Base-by-base conservation (phyloP, 768 basidiomycete genomes). In the Boletus barrowsii region DNA sequence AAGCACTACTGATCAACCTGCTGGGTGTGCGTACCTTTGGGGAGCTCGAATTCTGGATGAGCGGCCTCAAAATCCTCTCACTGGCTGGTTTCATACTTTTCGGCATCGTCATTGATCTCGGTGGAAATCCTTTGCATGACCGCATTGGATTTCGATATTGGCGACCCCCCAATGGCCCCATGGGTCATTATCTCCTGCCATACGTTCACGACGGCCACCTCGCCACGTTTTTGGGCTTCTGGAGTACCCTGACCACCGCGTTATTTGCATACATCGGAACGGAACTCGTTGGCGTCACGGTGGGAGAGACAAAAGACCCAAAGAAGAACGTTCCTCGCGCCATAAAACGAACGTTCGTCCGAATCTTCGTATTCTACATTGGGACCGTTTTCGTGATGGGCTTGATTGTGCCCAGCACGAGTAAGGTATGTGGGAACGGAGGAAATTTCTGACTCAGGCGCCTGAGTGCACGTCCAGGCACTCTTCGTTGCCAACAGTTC, bases 261-360 rank as follows among this genome's bases (percentile, higher is more conserved):
- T 74, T 87, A 4, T 90, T 90, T 70, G 84, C 87, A 14, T 85
- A 80, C 66, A 81, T 84, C 54, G 86, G 87, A 30, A 92, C 88
- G 18, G 88, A 92, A 68, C 75, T 89, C 17, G 83, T 92, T 54
- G 88, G 88, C 64, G 82, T 88, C 54, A 75, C 74, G 26, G 81
- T 74, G n/a, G 67, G 71, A 42, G 67, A 83, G 74, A 84, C 83
- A 11, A 79, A 88, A 64, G 86, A 90, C 69, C 88, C 88, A 33
- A 75, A 87, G 55, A 80, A 79, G 66, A 87, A 85, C 44, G 86
- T 92, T 57, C 87, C 89, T 2, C 79, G 77, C 54, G 87, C 85
- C n/a, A 86, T 87, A 46, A 70, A 77, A 50, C 72, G 80, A 60
- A 88, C 83, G 29, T 87, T 86, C 71, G 80, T 76, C 64, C 80